A percentile compares a stretch with the other conserved stretches of the same genome.
phyloP scores from a whole-genome alignment of 495 filamentous ascomycete species.

The Talaromyces borbonicus region DNA sequence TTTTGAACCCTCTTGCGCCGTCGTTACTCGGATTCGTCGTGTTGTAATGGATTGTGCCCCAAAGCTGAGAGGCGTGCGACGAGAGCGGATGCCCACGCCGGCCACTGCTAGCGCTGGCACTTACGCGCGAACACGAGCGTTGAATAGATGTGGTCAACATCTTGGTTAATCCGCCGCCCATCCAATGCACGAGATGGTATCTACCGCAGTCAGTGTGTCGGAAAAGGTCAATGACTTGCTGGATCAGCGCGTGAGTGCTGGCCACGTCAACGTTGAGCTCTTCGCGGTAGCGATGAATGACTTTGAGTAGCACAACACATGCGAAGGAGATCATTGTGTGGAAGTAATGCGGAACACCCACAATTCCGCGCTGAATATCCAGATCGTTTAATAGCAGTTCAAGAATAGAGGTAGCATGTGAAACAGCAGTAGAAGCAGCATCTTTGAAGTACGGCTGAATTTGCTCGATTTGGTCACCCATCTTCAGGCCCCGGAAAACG shows the following conservation, averaged over 20 bases:
- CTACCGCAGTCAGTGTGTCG: constrained; percentile 14
- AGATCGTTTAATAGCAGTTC: constrained; percentile 29
- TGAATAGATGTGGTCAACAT: constrained; percentile 2
- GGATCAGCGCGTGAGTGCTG: constrained; percentile 10
- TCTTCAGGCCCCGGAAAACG: constrained; percentile 29
- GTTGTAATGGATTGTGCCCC: background rate
- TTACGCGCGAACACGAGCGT: background rate
- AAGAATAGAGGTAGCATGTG: constrained; percentile 29
- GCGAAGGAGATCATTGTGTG: constrained; percentile 40
- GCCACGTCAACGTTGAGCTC: constrained; percentile 13
- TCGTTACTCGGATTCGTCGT: background rate
- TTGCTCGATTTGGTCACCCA: constrained; percentile 16
- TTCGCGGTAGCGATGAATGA: constrained; percentile 16
- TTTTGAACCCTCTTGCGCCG: background rate
- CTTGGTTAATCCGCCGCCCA: constrained; percentile 16
- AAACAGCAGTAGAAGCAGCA: constrained; percentile 28
- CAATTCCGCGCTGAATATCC: constrained; percentile 25
- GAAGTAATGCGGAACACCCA: constrained; percentile 37
- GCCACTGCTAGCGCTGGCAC: background rate
- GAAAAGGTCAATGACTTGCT: constrained; percentile 12
- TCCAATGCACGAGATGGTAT: constrained; percentile 17
- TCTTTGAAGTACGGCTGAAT: constrained; percentile 26
- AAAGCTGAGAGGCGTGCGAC: background rate
- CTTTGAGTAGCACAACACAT: constrained; percentile 34
- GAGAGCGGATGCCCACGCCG: background rate